These are phyloP conservation scores for Trichoderma asperelloides DNA, from an alignment of 495 filamentous ascomycete species.

Conservation along the genomic window DNA sequence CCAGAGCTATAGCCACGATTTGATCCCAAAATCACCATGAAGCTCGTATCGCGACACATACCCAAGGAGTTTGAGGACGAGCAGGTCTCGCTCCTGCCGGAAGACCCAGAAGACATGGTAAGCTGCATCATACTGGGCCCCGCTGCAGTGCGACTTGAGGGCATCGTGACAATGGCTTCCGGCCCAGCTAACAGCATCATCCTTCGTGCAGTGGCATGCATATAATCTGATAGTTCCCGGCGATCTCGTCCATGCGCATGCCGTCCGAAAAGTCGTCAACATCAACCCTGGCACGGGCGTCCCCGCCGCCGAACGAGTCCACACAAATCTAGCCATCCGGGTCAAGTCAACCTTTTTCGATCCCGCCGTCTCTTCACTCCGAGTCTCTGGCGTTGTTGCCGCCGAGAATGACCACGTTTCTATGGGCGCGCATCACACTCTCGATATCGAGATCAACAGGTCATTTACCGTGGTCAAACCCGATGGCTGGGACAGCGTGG, in stretches of 20 bases:
- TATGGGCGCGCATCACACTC: conserved; percentile 79
- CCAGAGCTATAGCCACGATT: neutral
- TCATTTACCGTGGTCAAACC: conserved; percentile 80
- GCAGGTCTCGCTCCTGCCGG: conserved; percentile 69
- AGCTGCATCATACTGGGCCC: conserved; percentile 9
- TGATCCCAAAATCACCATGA: conserved; percentile 38
- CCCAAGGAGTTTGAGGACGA: conserved; percentile 72
- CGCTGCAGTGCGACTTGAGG: neutral
- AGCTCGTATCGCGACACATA: conserved; percentile 56
- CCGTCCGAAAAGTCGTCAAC: conserved; percentile 73
- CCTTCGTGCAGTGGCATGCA: conserved; percentile 67
- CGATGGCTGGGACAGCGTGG: conserved; percentile 87
- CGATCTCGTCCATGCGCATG: conserved; percentile 74
- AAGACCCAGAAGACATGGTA: conserved; percentile 96
- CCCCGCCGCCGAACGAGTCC: conserved; percentile 63
- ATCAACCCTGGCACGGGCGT: conserved; percentile 64
- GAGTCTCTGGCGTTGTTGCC: conserved; percentile 73
- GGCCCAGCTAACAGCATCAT: neutral
- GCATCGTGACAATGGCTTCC: neutral
- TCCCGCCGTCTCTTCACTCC: conserved; percentile 69
- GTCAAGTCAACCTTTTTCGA: conserved; percentile 88
- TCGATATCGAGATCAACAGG: conserved; percentile 64
- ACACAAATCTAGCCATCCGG: conserved; percentile 67
- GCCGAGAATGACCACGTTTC: conserved; percentile 78
- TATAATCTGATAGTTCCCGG: conserved; percentile 83